A percentile compares a stretch with the other conserved stretches of the same genome.
These are phyloP conservation scores for Pythium phragmiticola DNA, from an alignment of 352 stramenopile species.

Conservation along the genomic window DNA sequence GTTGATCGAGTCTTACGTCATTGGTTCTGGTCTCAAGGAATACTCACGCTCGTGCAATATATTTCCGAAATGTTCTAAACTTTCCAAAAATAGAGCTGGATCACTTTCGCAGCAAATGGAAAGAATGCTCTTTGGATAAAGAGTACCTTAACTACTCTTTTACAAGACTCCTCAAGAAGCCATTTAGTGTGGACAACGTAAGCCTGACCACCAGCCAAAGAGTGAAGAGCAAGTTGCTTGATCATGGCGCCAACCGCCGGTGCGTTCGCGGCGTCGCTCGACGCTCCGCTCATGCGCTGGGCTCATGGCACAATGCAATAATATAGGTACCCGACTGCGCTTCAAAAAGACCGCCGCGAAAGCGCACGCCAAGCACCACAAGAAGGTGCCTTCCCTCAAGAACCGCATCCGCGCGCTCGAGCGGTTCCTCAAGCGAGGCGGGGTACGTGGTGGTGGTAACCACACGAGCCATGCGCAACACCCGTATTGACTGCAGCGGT, in stretches of 20 bases:
- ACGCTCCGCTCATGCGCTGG: not conserved
- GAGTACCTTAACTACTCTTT: conserved; percentile 3
- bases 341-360: conserved; percentile 61
- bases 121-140: conserved; percentile 23
- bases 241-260: conserved; percentile 55
- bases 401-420: conserved; percentile 80
- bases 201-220: conserved; percentile 24
- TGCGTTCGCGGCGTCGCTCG: conserved; percentile 13
- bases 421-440: conserved; percentile 73
- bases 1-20: not conserved
- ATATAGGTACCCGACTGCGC: conserved; percentile 64
- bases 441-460: conserved; percentile 8
- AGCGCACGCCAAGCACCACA: conserved; percentile 44
- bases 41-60: not conserved
- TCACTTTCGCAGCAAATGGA: conserved; percentile 28
- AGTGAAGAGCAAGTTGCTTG: conserved; percentile 28
- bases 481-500: not conserved
- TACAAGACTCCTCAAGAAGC: conserved; percentile 2
- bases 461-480: not conserved
- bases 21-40: not conserved
- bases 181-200: conserved; percentile 27
- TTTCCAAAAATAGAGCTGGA: conserved; percentile 24
- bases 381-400: conserved; percentile 81
- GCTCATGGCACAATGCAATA: conserved; percentile 1
- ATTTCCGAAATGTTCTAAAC: conserved; percentile 16